Percentiles rank a stretch among this genome's conserved stretches.
phyloP scores from a whole-genome alignment of 2,329 filamentous ascomycete species.

The Fusarium sarcochroum region DNA sequence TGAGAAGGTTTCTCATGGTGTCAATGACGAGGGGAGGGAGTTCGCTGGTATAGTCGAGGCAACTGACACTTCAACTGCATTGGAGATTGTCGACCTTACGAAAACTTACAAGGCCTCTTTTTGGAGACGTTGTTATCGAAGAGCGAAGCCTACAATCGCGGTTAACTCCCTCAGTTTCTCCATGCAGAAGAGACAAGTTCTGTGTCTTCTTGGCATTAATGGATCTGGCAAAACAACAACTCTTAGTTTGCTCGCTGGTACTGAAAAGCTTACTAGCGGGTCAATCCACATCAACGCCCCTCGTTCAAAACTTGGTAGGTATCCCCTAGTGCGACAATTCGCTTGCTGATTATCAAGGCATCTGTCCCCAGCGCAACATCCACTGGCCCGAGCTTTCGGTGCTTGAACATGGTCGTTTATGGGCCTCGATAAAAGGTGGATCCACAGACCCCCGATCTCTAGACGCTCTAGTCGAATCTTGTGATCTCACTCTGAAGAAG shows the following conservation, averaged over 20 bases:
- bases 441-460: background rate
- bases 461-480: constrained; percentile 69
- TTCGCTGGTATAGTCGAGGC: background rate
- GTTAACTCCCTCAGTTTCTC: constrained; percentile 6
- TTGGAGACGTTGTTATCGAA: background rate
- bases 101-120: constrained; percentile 5
- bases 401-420: constrained; percentile 9
- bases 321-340: constrained; percentile 14
- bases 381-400: constrained; percentile 26
- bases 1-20: background rate
- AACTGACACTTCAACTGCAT: background rate
- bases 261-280: constrained; percentile 59
- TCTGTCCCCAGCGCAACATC: constrained; percentile 26
- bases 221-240: constrained; percentile 88
- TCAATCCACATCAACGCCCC: constrained; percentile 5
- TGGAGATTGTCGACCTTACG: background rate
- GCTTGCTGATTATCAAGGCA: background rate
- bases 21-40: background rate
- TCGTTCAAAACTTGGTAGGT: background rate
- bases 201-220: constrained; percentile 85
- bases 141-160: background rate
- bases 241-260: constrained; percentile 82
- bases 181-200: constrained; percentile 62
- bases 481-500: constrained; percentile 79
- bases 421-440: constrained; percentile 14